These are phyloP conservation scores for Magnolia officinalis DNA, from an alignment of 164 flowering plant genomes.

Conservation along the genomic window DNA sequence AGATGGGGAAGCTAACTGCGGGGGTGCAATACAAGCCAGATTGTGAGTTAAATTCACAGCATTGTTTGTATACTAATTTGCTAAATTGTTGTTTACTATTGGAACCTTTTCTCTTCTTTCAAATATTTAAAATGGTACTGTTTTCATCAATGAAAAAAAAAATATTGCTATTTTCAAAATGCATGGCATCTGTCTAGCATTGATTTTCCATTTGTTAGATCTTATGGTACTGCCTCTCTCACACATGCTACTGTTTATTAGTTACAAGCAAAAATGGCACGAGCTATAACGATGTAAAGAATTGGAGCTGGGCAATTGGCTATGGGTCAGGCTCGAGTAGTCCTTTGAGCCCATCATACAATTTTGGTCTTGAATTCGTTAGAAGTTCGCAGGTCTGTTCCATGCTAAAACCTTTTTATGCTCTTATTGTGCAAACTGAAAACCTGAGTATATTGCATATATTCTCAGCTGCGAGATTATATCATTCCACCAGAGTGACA, in stretches of 20 bases:
- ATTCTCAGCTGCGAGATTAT: not conserved
- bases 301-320: conserved; percentile 86
- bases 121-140: not conserved
- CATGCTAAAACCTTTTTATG: not conserved
- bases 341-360: conserved; percentile 91
- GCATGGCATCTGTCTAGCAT: not conserved
- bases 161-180: not conserved
- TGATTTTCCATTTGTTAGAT: not conserved
- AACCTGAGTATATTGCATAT: not conserved
- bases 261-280: conserved; percentile 48
- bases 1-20: conserved; percentile 77
- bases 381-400: conserved; percentile 64
- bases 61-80: not conserved
- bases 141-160: not conserved
- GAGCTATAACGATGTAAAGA: conserved; percentile 48
- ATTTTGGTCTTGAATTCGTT: conserved; percentile 85
- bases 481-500: not conserved
- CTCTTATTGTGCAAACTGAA: not conserved
- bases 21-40: conserved; percentile 84
- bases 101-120: not conserved
- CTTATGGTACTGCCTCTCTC: not conserved
- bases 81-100: not conserved
- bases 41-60: conserved; percentile 38
- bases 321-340: conserved; percentile 80
- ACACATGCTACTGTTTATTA: conserved; percentile 18